phyloP scores from a whole-genome alignment of 2,329 filamentous ascomycete species.

The Tolypocladium amazonense region DNA sequence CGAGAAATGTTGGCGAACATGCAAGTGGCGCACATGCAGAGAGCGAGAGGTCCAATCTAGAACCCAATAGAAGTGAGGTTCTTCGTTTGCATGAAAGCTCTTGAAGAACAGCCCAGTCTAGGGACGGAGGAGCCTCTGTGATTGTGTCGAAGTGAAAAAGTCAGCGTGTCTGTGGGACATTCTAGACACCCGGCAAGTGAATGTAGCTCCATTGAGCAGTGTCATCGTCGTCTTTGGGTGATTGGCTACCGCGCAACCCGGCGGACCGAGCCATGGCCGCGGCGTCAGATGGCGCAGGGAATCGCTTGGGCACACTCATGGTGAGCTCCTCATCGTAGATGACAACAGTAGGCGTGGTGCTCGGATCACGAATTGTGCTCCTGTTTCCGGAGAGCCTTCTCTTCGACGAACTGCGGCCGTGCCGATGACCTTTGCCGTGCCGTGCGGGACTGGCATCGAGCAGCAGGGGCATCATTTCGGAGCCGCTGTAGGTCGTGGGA shows the following conservation, averaged over 20 bases:
- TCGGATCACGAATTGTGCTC: conserved; percentile 10
- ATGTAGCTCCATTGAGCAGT: conserved; percentile 24
- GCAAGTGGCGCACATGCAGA: neutral
- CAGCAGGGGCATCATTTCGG: conserved; percentile 40
- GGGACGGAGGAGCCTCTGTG: neutral
- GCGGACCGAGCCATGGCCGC: conserved; percentile 8
- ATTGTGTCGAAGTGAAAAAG: neutral
- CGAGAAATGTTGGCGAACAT: neutral
- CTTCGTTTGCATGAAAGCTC: neutral
- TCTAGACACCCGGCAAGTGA: conserved; percentile 24
- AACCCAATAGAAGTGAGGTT: neutral
- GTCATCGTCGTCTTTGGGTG: conserved; percentile 9
- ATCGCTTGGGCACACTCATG: conserved; percentile 11
- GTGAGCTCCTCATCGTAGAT: conserved; percentile 28
- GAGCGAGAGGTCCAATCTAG: neutral
- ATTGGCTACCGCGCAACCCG: conserved; percentile 1
- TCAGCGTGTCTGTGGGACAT: neutral
- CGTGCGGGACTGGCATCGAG: conserved; percentile 8
- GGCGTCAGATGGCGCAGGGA: conserved; percentile 16
- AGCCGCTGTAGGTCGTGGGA: conserved; percentile 48
- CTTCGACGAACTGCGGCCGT: neutral
- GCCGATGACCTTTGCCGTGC: conserved; percentile 4
- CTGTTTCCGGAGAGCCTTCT: conserved; percentile 3
- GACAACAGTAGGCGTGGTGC: conserved; percentile 18
- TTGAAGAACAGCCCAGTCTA: neutral